Percentiles rank a stretch among this genome's conserved stretches.
These are phyloP conservation scores for Fraxinus americana DNA, from an alignment of 257 asterid species.

Conservation along the genomic window DNA sequence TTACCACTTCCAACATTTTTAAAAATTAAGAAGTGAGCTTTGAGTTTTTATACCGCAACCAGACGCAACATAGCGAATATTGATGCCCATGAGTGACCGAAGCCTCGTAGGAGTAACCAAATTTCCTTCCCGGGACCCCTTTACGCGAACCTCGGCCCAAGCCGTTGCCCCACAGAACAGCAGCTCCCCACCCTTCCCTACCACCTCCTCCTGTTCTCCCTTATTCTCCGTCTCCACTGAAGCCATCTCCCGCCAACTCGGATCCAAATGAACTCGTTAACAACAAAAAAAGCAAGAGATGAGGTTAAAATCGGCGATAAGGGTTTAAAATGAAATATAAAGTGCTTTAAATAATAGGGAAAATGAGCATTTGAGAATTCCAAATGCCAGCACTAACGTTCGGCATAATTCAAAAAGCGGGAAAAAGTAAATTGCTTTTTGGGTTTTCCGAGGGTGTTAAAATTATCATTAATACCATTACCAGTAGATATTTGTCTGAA, in stretches of 20 bases:
- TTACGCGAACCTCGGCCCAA: constrained; percentile 92
- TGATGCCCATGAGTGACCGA: constrained; percentile 77
- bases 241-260: constrained; percentile 68
- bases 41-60: constrained; percentile 69
- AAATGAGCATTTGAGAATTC: constrained; percentile 39
- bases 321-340: constrained; percentile 19
- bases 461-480: too few relatives aligned
- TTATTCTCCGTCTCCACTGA: constrained; percentile 51
- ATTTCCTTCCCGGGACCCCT: constrained; percentile 62
- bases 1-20: background rate
- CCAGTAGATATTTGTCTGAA: too few relatives aligned
- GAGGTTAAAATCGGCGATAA: constrained; percentile 12
- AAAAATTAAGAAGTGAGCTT: background rate
- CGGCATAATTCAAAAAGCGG: background rate
- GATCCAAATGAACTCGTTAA: constrained; percentile 32
- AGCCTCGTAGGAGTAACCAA: constrained; percentile 83
- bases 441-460: too few relatives aligned
- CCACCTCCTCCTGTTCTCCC: constrained; percentile 44
- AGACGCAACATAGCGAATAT: constrained; percentile 79
- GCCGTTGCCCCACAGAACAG: constrained; percentile 86
- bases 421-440: too few relatives aligned
- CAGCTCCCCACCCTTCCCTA: constrained; percentile 76
- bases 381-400: constrained; percentile 30
- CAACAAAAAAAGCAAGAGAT: background rate
- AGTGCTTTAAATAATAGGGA: constrained; percentile 12